Evolutionary conservation across 805 yeast genomes (phyloP), one percentile per base, ranked within the genome.

Genomic region (Ogataea naganishii): DNA sequence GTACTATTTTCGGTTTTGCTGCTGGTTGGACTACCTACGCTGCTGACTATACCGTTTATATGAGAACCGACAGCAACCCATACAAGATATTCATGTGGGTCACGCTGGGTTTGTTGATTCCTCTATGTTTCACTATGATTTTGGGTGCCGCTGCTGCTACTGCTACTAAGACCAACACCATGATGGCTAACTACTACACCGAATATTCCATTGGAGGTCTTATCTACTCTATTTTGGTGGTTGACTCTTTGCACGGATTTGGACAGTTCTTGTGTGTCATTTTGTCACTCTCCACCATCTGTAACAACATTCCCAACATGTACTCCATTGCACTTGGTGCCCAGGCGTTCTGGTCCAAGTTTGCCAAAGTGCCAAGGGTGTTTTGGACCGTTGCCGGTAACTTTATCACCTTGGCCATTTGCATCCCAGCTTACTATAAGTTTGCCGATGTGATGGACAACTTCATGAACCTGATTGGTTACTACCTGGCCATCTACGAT

Each of bases 21-120:
- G 72, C 95, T 32, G 96, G 96, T 39, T 86, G 96, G 96, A 74
- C 94, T 33, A 78, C 95, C 13, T 84, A 78, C 45, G 92, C 96
- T 17, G 75, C 94, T 30, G 96, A 86, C 60, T 88, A 86, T 61
- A 84, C 95, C 29, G 85, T 80, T 25, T 88, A 84, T 62, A 84
- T 81, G 71, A 83, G 80, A 41, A 63, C 69, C 45, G 66, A 71
- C 47, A 73, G 78, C 39, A 70, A 69, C 55, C 61, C 72, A 25
- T 39, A 42, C 49, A 76, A 64, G 49, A 64, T 84, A 33, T 85
- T 84, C 62, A 52, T 69, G 32, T 69, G 75, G 39, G 73, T 86
- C 33, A 53, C 72, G 36, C 39, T 57, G 25, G 94, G 94, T 43
- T 64, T 84, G 46, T 58, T 64, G 33, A 41, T 72, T 39, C 94